These are phyloP conservation scores for Arabidopsis hybrid DNA, from an alignment of 441 rosid genomes.

Conservation along the genomic window DNA sequence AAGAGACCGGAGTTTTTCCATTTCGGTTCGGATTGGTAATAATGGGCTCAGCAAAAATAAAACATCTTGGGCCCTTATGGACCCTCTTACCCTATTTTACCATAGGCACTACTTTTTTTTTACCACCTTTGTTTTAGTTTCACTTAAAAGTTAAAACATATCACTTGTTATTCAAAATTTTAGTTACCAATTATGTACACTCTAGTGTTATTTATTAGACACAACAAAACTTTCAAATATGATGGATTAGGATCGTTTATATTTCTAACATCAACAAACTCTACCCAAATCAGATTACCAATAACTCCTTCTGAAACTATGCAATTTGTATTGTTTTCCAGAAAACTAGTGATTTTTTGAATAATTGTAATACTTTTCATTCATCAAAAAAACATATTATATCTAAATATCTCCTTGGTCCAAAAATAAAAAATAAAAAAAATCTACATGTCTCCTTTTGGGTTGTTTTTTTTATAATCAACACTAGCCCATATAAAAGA, in stretches of 20 bases:
- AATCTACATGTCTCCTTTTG: no score
- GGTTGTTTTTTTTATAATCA: background rate
- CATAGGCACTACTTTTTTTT: background rate
- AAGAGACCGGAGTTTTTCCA: conserved; percentile 2
- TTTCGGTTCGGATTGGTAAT: conserved; percentile 29
- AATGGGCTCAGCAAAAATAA: conserved; percentile 23
- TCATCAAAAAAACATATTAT: background rate
- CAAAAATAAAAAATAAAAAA: no score
- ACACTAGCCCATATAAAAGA: background rate
- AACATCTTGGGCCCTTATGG: conserved; percentile 12
- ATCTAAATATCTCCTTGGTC: background rate
- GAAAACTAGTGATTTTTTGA: background rate
- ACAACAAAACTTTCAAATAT: no score
- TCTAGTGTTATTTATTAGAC: no score
- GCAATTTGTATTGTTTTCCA: background rate
- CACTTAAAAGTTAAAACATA: no score
- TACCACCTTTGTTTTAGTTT: background rate
- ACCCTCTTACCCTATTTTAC: background rate
- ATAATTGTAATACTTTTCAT: background rate
- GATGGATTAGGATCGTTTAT: no score
- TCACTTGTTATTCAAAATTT: no score
- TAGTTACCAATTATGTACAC: no score
- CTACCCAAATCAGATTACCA: no score
- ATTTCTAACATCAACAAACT: no score
- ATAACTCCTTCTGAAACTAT: background rate